Base-by-base conservation (phyloP, 148 eudicot species). In the Chenopodium suecicum region DNA sequence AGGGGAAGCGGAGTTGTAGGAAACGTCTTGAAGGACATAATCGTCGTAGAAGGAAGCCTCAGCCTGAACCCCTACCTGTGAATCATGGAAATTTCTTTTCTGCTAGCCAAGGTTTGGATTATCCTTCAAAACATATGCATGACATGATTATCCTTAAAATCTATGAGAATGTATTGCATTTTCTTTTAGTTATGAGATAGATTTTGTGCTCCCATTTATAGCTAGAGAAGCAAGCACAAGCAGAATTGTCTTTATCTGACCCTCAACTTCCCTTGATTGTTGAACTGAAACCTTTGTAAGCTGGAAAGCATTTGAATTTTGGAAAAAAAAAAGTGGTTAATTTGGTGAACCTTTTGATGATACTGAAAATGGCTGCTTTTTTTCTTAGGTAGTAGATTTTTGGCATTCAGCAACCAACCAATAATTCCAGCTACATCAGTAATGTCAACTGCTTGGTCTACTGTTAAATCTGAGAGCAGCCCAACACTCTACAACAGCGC, bases 11-110 rank as follows among this genome's bases (percentile, higher is more conserved):
- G 74, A 91, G 94, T 87, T 91, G 94, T 77, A 84, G 94, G 70
- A 91, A 91, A 76, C 92, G 94, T 66, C 90, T 91, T 12, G 94
- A 89, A 69, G 88, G 91, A n/a, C 94, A 91, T 80, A 91, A 91
- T 83, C 80, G 92, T 4, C 91, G 94, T 27, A 79, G 94, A 73
- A 86, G 94, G 76, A 91, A 91, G 89, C 92, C 96, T 84, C 98
- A 88, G 77, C 90, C 94, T 9, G 98, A 95, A 23, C 80, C 92
- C 65, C 78, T 86, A 41, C 83, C 89, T 2, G 73, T 83, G 80
- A 89, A 84, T 79, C 80, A 85, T 44, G 86, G 71, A 32, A 85
- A 81, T 44, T 85, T 90, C 65, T 80, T 88, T 71, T 83, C 93
- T 73, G 81, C 76, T 44, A 85, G 83, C 83, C 87, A 80, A 89